phyloP scores from a whole-genome alignment of 2,329 filamentous ascomycete species.

The Aspergillus ochraceoroseus region DNA sequence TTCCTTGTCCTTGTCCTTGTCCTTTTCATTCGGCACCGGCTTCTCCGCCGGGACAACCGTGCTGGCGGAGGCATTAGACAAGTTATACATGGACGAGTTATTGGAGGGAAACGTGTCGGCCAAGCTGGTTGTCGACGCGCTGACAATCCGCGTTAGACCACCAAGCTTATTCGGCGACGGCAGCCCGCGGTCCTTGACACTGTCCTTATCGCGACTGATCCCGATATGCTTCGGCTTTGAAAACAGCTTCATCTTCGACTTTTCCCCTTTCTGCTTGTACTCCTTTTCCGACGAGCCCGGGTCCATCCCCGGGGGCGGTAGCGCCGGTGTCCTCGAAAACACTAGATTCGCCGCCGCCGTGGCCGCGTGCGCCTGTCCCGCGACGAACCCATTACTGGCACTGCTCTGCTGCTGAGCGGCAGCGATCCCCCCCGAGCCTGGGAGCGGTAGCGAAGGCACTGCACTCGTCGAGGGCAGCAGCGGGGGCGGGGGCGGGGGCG shows the following conservation, averaged over 20 bases:
- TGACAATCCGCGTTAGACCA: conserved; percentile 52
- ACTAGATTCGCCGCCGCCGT: conserved; percentile 59
- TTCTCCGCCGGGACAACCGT: conserved; percentile 53
- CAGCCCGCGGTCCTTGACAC: conserved; percentile 47
- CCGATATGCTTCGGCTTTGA: conserved; percentile 63
- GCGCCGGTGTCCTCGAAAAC: conserved; percentile 51
- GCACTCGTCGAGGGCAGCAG: no score
- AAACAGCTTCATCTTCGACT: conserved; percentile 65
- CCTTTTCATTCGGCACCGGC: conserved; percentile 37
- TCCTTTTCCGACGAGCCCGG: conserved; percentile 33
- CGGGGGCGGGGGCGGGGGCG: conserved; percentile 30
- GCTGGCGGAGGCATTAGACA: conserved; percentile 58
- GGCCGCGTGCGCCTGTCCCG: conserved; percentile 51
- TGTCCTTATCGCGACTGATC: conserved; percentile 56
- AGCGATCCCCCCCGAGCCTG: conserved; percentile 20
- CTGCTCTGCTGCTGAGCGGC: conserved; percentile 23
- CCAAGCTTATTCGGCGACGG: conserved; percentile 57
- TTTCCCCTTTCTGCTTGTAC: conserved; percentile 53
- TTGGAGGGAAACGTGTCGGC: conserved; percentile 51
- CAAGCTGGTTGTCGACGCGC: conserved; percentile 57
- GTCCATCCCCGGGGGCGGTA: conserved; percentile 28
- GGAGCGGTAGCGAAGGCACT: conserved; percentile 23
- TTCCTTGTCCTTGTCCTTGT: conserved; percentile 42
- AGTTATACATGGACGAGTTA: conserved; percentile 56
- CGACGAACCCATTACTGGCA: conserved; percentile 46